Evolutionary conservation across 176 grass and related monocot genomes (phyloP).

Genomic region (Olyra latifolia): DNA sequence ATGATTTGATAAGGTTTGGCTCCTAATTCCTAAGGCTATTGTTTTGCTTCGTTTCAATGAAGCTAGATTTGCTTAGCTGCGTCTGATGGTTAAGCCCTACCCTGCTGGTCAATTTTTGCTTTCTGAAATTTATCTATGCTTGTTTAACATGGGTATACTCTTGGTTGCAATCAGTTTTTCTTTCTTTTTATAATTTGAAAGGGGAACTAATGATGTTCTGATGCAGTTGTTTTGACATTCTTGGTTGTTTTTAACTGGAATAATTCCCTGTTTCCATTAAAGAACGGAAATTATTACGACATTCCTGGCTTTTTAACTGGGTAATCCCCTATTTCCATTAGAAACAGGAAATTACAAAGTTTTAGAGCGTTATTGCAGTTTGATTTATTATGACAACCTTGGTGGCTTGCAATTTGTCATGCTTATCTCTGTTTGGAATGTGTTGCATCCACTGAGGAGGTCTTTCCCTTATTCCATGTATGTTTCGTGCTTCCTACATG

Average conservation of each 20-base stretch:
- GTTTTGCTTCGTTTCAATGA: constrained; percentile 21
- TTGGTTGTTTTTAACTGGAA: neutral
- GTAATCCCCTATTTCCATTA: too few species aligned
- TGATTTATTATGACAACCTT: neutral
- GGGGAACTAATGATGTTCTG: neutral
- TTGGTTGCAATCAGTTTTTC: neutral
- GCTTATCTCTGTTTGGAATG: neutral
- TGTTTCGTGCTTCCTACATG: neutral
- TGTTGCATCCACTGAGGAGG: neutral
- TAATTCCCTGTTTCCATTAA: too few species aligned
- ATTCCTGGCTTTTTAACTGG: too few species aligned
- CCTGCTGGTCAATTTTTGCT: neutral
- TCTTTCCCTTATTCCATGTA: neutral
- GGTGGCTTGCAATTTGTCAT: neutral
- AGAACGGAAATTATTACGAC: too few species aligned
- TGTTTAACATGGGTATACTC: neutral
- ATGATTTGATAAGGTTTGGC: constrained; percentile 45
- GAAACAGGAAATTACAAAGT: too few species aligned
- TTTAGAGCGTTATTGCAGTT: too few species aligned
- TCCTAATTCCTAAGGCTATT: constrained; percentile 7
- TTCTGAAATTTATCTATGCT: neutral
- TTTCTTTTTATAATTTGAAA: neutral
- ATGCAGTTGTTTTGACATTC: neutral
- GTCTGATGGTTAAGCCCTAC: constrained; percentile 2
- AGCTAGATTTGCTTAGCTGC: constrained; percentile 28